Percentiles rank a stretch among this genome's conserved stretches.
phyloP scores from a whole-genome alignment of 148 eudicot species.

The Dysphania ambrosioides region DNA sequence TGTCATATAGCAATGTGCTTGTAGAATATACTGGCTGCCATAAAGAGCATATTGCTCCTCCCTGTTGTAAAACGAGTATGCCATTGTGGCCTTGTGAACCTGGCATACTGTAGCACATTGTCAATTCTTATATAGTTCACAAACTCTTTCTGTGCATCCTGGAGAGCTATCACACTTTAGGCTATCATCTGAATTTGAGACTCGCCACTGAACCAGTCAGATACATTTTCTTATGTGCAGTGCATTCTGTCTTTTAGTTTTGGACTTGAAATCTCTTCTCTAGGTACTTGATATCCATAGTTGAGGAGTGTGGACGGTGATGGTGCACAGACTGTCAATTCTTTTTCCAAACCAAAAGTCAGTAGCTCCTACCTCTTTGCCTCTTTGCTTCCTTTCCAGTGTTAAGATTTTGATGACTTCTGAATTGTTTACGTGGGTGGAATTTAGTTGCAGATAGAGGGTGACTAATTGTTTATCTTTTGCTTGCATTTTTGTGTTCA shows the following conservation, averaged over 20 bases:
- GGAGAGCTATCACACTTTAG: background rate
- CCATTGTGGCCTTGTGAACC: background rate
- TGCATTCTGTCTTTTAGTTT: background rate
- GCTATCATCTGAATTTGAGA: background rate
- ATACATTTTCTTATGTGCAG: background rate
- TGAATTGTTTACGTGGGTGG: background rate
- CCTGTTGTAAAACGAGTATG: conserved; percentile 2
- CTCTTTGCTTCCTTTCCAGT: background rate
- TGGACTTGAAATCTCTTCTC: conserved; percentile 2
- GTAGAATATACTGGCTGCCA: background rate
- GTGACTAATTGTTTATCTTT: background rate
- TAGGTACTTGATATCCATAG: conserved; percentile 4
- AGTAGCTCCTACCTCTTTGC: conserved; percentile 13
- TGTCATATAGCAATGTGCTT: background rate
- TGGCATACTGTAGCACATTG: background rate
- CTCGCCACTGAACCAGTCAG: conserved; percentile 9
- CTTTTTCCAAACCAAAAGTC: conserved; percentile 31
- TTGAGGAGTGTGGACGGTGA: conserved; percentile 11
- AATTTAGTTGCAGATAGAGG: background rate
- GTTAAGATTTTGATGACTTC: conserved; percentile 1
- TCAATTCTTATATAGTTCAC: background rate
- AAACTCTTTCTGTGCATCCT: background rate
- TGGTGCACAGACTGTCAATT: conserved; percentile 27
- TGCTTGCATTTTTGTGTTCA: background rate
- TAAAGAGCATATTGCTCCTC: conserved; percentile 5